Evolutionary conservation across 805 yeast species (phyloP).

Genomic region (Brettanomyces nanus): DNA sequence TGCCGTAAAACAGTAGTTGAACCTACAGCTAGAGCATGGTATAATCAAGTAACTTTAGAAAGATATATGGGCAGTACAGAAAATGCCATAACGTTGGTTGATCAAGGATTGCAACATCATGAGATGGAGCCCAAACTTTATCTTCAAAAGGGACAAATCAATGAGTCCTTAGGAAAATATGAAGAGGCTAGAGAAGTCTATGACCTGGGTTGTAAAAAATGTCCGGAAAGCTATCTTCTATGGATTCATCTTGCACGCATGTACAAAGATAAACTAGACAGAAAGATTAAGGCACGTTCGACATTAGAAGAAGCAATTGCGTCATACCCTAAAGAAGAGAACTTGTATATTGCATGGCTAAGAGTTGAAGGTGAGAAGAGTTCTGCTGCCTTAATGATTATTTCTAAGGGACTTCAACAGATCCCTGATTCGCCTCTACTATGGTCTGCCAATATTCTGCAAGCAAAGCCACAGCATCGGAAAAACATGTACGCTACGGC

Average conservation of each 20-base stretch:
- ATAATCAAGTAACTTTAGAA: constrained; percentile 47
- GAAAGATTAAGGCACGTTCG: constrained; percentile 57
- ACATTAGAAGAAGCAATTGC: constrained; percentile 59
- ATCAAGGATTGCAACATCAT: constrained; percentile 39
- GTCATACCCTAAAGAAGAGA: constrained; percentile 38
- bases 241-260: constrained; percentile 48
- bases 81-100: constrained; percentile 32
- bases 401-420: constrained; percentile 49
- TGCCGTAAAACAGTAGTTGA: constrained; percentile 8
- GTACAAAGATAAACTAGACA: constrained; percentile 35
- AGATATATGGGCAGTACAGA: constrained; percentile 30
- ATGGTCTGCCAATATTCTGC: constrained; percentile 56
- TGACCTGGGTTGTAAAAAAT: constrained; percentile 38
- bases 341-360: constrained; percentile 52
- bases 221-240: constrained; percentile 36
- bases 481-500: constrained; percentile 64
- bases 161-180: constrained; percentile 22
- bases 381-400: constrained; percentile 43
- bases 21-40: constrained; percentile 47
- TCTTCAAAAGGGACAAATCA: constrained; percentile 56
- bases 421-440: constrained; percentile 52
- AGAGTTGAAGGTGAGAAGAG: constrained; percentile 47
- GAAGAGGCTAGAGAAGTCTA: constrained; percentile 40
- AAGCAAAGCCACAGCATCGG: constrained; percentile 34
- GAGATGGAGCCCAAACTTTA: constrained; percentile 46